Base-by-base conservation (phyloP, 345 rosid species). In the Barbarea vulgaris region DNA sequence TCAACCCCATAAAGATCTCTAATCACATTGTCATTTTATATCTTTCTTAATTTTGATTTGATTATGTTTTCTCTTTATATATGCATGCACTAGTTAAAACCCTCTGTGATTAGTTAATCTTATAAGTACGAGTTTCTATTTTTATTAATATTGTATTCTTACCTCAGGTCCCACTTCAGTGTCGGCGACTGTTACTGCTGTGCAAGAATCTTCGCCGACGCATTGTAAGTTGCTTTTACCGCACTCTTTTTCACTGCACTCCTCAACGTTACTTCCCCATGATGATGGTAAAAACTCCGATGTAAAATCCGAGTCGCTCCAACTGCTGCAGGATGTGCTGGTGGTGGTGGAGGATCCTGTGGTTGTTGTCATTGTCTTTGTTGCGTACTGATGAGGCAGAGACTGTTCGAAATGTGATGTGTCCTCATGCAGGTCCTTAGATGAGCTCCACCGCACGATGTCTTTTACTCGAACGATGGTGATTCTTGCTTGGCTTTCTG, bases 301-400 rank as follows among this genome's bases (percentile, higher is more conserved):
- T 6, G 91, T 87, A 41, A 85, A 87, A 74, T 91, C 95, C 9
- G 95, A 89, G 46, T 86, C 97, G 34, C 93, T 88, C 97, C 97
- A 94, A 69, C 97, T 94, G 25, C 93, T 89, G 22, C 81, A 79
- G 19, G 90, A 70, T 13, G 85, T 79, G 30, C 64, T 67, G 11
- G 64, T 57, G 19, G 76, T 76, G 21, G 80, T 56, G 42, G 79
- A 78, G 50, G 93, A 82, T 54, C 74, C 76, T 1, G 86, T 80
- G 19, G 79, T 79, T 4, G 88, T 80, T 15, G 81, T 80, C 10
- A 76, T 57, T 41, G 82, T 72, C 69, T 76, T 69, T 33, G 84
- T 25, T 39, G 79, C 76, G 80, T 77, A 79, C 34, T 55, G 80
- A 25, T 63, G 66, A 63, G 60, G 60, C 4, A 7, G 60, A 1